phyloP scores from a whole-genome alignment of 768 basidiomycete genomes.

The Tricholoma bakamatsutake region DNA sequence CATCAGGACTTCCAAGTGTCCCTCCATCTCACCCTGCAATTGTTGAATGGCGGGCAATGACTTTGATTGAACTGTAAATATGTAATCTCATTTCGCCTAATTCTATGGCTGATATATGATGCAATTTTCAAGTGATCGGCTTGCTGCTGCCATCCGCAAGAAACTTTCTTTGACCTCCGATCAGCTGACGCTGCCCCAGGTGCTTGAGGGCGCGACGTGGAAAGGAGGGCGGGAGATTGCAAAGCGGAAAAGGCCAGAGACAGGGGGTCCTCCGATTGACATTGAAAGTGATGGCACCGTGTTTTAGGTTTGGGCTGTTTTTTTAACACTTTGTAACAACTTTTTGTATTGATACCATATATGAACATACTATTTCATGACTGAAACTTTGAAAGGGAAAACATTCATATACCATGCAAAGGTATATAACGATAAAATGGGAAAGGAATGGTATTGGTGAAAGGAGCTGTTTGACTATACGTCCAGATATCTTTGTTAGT shows the following conservation, averaged over 20 bases:
- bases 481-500: constrained; percentile 16
- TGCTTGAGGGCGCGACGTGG: constrained; percentile 95
- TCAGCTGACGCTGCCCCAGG: constrained; percentile 74
- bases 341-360: too few species aligned
- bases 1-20: constrained; percentile 54
- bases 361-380: too few species aligned
- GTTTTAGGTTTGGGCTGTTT: constrained; percentile 35
- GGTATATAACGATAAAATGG: not conserved
- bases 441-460: not conserved
- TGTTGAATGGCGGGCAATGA: constrained; percentile 95
- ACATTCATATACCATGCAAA: not conserved
- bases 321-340: too few species aligned
- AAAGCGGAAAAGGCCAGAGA: constrained; percentile 61
- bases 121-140: constrained; percentile 59
- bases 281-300: constrained; percentile 84
- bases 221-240: constrained; percentile 95
- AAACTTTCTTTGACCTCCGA: constrained; percentile 44
- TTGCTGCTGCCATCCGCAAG: constrained; percentile 62
- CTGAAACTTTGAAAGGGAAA: too few species aligned
- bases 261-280: constrained; percentile 81
- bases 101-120: not conserved
- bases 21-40: constrained; percentile 82
- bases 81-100: not conserved
- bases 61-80: constrained; percentile 84
- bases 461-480: not conserved